Conservation (phyloP, 768 basidiomycete species). For the Suillus sp. region DNA sequence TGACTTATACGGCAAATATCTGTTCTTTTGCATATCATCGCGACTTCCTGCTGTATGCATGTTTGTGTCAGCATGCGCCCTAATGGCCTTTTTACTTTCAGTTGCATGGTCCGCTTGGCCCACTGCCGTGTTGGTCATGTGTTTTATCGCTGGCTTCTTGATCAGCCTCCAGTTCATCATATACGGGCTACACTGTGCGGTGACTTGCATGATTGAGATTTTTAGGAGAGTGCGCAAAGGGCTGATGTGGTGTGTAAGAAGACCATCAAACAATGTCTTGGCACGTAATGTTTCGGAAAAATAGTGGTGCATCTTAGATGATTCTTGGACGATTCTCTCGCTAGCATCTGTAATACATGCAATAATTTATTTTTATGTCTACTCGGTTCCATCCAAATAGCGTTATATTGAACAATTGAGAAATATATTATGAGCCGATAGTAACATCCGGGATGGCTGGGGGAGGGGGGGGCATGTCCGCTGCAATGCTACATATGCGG, state of each 20-base stretch:
- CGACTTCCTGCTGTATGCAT: conserved; percentile 65
- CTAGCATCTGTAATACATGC: neutral
- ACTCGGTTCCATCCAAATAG: neutral
- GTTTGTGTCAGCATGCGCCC: conserved; percentile 53
- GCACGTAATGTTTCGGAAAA: neutral
- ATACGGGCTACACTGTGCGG: conserved; percentile 43
- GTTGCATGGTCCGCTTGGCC: conserved; percentile 71
- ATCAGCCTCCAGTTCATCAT: conserved; percentile 69
- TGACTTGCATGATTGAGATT: conserved; percentile 17
- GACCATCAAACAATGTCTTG: neutral
- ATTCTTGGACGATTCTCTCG: neutral
- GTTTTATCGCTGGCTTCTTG: conserved; percentile 56
- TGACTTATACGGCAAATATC: conserved; percentile 61
- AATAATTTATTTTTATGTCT: neutral
- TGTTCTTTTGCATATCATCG: conserved; percentile 70
- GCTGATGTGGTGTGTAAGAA: conserved; percentile 14
- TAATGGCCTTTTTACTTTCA: conserved; percentile 60
- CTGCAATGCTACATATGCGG: neutral
- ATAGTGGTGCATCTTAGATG: neutral
- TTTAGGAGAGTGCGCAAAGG: conserved; percentile 17
- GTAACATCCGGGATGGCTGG: neutral
- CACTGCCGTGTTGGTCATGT: conserved; percentile 58
- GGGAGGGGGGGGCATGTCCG: neutral
- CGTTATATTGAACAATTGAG: neutral
- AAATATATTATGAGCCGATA: neutral